Evolutionary conservation across 2,329 filamentous ascomycete genomes (phyloP), one percentile per base, ranked within the genome.

Genomic region (Ophiostoma novo-ulmi): DNA sequence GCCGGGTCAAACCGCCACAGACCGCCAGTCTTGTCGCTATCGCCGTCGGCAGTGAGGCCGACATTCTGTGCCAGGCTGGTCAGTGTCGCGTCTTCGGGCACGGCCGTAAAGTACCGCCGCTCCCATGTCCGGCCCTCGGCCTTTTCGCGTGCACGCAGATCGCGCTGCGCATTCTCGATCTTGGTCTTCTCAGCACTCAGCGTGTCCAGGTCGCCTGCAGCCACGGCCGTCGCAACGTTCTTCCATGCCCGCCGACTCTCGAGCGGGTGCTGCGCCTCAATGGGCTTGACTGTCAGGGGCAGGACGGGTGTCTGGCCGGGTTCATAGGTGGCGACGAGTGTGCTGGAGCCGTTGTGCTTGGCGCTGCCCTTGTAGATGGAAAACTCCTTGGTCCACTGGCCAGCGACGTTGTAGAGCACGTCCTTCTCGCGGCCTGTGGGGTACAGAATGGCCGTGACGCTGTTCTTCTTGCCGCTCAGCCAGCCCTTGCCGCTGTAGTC

Each of bases 391-490:
- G 89, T 96, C 95, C 95, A 99, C 78, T 96, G 92, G 35, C 95
- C 95, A 39, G 93, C 89, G 55, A 90, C 85, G n/a, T 89, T 92
- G 83, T 94, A 97, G 67, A 90, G 83, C 72, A 88, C 85, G 69
- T 91, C 89, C 80, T 90, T 91, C 80, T 89, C 92, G 80, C 84
- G 83, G 82, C 88, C 81, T 80, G 91, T 88, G 20, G 83, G 85
- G 81, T 91, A 93, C 71, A 98, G 79, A 35, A 84, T 84, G 17
- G 93, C 94, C 14, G 84, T 88, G 78, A 98, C 93, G 71, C 86
- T 91, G 82, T 98, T 98, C 84, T 97, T 97, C 85, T 97, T 97
- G 75, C 94, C 95, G 65, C 91, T 93, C 11, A 99, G 81, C 94
- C 94, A 99, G 71, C 94, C 94, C 79, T 93, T 94, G 76, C 94